These are phyloP conservation scores for Rehmannia glutinosa DNA, from an alignment of 257 asterid species.

Conservation along the genomic window DNA sequence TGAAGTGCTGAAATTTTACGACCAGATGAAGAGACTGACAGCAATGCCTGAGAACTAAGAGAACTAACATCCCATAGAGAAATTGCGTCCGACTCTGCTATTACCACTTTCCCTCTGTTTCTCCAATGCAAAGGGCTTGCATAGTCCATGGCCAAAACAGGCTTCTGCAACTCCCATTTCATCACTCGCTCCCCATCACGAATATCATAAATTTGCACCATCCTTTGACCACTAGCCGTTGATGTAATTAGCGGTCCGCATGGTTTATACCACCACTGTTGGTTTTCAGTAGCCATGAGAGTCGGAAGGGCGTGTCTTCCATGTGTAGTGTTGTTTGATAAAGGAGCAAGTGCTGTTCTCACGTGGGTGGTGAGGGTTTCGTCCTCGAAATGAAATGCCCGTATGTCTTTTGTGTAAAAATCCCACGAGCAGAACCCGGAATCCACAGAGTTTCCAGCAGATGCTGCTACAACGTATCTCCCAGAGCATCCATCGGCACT, in stretches of 20 bases:
- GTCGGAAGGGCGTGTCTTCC: constrained; percentile 43
- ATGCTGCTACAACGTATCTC: constrained; percentile 82
- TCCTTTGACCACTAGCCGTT: constrained; percentile 56
- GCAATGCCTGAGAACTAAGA: constrained; percentile 48
- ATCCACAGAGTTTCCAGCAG: constrained; percentile 69
- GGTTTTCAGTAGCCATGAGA: constrained; percentile 47
- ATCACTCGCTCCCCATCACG: constrained; percentile 82
- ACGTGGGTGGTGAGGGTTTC: constrained; percentile 29
- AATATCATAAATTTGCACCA: constrained; percentile 56
- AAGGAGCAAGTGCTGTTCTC: constrained; percentile 61
- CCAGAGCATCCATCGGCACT: constrained; percentile 86
- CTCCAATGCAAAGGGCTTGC: constrained; percentile 90
- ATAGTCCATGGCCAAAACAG: constrained; percentile 67
- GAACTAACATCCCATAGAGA: constrained; percentile 86
- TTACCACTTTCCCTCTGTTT: constrained; percentile 69
- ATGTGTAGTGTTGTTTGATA: constrained; percentile 44
- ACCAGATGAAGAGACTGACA: constrained; percentile 53
- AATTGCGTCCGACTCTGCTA: constrained; percentile 56
- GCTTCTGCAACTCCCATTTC: constrained; percentile 76
- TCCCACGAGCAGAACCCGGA: constrained; percentile 97
- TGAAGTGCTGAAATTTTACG: constrained; percentile 68
- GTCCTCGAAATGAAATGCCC: constrained; percentile 52
- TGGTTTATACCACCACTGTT: constrained; percentile 86
- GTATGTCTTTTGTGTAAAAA: constrained; percentile 54
- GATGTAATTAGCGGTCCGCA: constrained; percentile 83